These are phyloP conservation scores for Dalbergia cultrata DNA, from an alignment of 306 rosid species.

Conservation along the genomic window DNA sequence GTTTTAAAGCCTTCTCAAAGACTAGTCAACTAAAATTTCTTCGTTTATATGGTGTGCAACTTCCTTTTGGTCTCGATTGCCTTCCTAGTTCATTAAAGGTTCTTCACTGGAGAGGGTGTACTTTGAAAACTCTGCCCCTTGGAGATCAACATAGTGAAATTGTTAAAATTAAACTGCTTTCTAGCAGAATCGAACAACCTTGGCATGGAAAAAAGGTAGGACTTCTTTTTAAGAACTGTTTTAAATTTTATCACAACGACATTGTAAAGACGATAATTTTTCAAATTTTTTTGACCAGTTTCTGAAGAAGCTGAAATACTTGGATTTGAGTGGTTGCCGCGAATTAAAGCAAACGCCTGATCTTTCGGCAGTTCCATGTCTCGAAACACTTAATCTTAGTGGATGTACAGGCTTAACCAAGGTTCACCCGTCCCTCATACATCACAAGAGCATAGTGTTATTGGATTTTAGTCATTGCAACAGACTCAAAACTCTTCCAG, in stretches of 20 bases:
- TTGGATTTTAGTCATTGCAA: conserved; percentile 2
- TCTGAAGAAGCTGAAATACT: not conserved
- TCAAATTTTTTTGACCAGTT: not conserved
- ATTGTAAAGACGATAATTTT: not conserved
- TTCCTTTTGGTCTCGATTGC: not conserved
- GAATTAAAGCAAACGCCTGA: not conserved
- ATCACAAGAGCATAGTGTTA: not conserved
- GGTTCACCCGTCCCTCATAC: too few species aligned
- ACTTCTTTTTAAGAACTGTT: not conserved
- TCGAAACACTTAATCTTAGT: not conserved
- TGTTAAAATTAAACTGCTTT: conserved; percentile 23
- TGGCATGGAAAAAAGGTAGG: conserved; percentile 29
- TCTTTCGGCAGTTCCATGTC: not conserved
- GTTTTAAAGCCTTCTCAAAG: conserved; percentile 24
- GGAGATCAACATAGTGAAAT: not conserved
- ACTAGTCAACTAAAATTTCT: conserved; percentile 17
- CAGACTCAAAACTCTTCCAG: not conserved
- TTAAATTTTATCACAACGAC: not conserved
- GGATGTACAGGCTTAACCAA: not conserved
- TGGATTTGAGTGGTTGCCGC: not conserved
- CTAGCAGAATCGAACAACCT: not conserved
- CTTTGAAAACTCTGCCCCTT: conserved; percentile 12
- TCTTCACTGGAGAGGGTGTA: conserved; percentile 18
- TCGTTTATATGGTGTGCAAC: not conserved
- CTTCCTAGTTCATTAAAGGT: not conserved